Base-by-base conservation (phyloP, 345 rosid species). In the Euphorbia lathyris region DNA sequence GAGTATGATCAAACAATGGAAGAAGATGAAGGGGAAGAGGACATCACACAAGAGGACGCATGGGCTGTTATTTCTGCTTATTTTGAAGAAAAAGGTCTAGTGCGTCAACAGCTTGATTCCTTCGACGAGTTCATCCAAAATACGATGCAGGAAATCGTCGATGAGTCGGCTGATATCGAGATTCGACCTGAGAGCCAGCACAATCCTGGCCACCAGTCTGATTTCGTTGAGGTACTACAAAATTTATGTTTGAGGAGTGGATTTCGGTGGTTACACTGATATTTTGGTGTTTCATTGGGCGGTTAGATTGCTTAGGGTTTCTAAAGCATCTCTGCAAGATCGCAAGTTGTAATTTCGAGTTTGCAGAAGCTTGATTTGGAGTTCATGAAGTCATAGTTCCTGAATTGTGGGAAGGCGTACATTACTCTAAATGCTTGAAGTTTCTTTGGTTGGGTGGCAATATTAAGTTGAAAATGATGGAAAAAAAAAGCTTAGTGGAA, bases 121-220 rank as follows among this genome's bases (percentile, higher is more conserved):
- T 95, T 95, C 82, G 97, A 95, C 23, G 97, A 95, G 82, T 95
- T 95, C 62, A 95, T 95, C 42, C 98, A 95, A 79, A 95, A 95
- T 50, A 95, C 98, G 4, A 95, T 95, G 98, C 98, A 92, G 76
- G 99, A 95, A 75, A 95, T 92, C 13, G 94, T 95, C 5, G 97
- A 92, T 50, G 94, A 95, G 67, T 92, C 98, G 0, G 86, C 97
- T 1, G 96, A 89, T 69, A 92, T 95, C 36, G 96, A 92, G 86
- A 95, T 95, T 83, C 90, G 98, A 1, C 99, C 99, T 12, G 97
- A 95, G 78, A 92, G 98, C 7, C 99, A 95, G 85, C 97, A 95
- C 64, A 92, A 92, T 76, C 99, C 99, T 30, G 91, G 99, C 3
- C 93, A 88, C 65, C 98, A 89, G 74, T 77, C 98, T 1, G 98